Percentiles rank a stretch among this genome's conserved stretches.
These are phyloP conservation scores for Clarkia xantiana DNA, from an alignment of 345 rosid species.

Conservation along the genomic window DNA sequence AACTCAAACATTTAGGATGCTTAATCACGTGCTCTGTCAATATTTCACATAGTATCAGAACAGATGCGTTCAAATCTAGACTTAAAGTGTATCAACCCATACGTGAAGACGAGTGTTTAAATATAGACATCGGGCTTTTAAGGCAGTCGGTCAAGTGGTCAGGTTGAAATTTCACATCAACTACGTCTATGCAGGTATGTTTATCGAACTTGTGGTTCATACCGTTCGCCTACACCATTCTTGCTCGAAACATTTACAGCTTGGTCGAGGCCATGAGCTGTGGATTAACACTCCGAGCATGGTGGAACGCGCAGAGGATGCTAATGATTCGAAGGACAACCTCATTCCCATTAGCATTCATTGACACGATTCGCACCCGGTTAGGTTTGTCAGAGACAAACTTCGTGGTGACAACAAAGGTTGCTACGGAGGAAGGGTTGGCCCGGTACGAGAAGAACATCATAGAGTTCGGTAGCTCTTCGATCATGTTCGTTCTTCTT, in stretches of 20 bases:
- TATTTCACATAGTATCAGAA: too few relatives aligned
- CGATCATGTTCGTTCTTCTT: constrained; percentile 18
- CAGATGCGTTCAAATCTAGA: too few relatives aligned
- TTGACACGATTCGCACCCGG: constrained; percentile 11
- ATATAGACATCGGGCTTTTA: too few relatives aligned
- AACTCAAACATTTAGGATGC: too few relatives aligned
- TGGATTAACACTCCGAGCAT: constrained; percentile 16
- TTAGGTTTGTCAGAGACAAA: constrained; percentile 21
- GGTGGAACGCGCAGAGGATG: constrained; percentile 36
- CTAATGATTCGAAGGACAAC: constrained; percentile 17
- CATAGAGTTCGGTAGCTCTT: constrained; percentile 28
- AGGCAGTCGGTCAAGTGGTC: too few relatives aligned
- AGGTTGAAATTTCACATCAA: too few relatives aligned
- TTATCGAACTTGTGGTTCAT: constrained; percentile 18
- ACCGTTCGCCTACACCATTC: constrained; percentile 20
- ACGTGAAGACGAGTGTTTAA: too few relatives aligned
- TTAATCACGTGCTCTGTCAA: too few relatives aligned
- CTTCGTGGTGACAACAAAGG: constrained; percentile 24
- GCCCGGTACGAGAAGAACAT: constrained; percentile 22
- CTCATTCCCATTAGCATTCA: constrained; percentile 19
- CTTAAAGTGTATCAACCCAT: too few relatives aligned
- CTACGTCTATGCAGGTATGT: constrained; percentile 11
- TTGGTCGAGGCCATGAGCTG: constrained; percentile 12
- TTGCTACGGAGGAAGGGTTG: constrained; percentile 18
- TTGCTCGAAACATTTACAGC: constrained; percentile 13